Base-by-base conservation (phyloP, 495 filamentous ascomycete genomes). In the Amphirosellinia nigrospora region DNA sequence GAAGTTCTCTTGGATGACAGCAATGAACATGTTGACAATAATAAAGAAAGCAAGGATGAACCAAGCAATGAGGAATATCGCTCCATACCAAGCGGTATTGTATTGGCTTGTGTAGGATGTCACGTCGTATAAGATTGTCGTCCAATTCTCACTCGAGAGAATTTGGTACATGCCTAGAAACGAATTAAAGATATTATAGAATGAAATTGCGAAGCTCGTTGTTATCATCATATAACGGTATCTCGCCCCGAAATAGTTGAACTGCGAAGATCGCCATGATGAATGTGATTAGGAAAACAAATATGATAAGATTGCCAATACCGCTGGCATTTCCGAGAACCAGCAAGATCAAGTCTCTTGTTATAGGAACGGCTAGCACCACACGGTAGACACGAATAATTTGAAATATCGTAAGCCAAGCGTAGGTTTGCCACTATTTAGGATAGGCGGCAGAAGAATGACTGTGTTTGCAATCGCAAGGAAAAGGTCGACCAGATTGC, bases 21-120 rank as follows among this genome's bases (percentile, higher is more conserved):
- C 96, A 92, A 99, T 99, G 82, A 99, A 99, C 96, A 99, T 99
- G 77, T 97, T 99, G 84, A 99, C 83, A 55, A 98, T 87, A 82
- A 99, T 97, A 77, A 98, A 98, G 75, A 94, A 96, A 32, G 93
- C 87, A 23, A 99, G 86, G 71, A 97, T 94, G 78, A 97, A 98
- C 96, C 96, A 99, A 69, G 94, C 82, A 63, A 97, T 91, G 74
- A 98, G 86, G 76, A 99, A 99, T 4, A 92, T 86, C 45, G 96
- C 95, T 15, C 93, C 94, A 56, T 98, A 94, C 96, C 96, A 99
- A n/a, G 91, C 86, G 9, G 93, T 94, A 50, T 86, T 84, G 68
- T 83, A 88, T 0, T 71, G 45, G 6, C 78, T 83, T 2, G 93
- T 90, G 70, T 88, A 89, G 34, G 84, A 76, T 1, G 94, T 97